phyloP scores from a whole-genome alignment of 2,329 filamentous ascomycete genomes.

The Claviceps maximensis region DNA sequence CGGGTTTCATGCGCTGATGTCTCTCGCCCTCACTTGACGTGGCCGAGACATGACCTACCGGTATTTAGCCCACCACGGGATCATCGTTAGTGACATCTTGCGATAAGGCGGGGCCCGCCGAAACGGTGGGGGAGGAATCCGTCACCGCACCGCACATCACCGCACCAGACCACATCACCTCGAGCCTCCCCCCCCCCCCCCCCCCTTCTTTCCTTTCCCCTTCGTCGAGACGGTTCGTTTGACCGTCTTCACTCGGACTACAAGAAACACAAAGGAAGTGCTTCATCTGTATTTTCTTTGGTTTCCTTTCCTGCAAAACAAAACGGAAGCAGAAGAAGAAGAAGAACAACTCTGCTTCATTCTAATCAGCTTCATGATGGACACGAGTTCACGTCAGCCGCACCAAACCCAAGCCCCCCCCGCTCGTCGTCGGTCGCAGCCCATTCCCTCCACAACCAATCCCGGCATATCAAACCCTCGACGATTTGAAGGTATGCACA shows the following conservation, averaged over 20 bases:
- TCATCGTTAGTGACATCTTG: not conserved
- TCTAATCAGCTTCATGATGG: slow-evolving; percentile 11
- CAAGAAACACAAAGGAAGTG: not conserved
- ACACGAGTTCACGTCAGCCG: slow-evolving; percentile 14
- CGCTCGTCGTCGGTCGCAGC: slow-evolving; percentile 12
- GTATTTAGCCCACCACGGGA: no score
- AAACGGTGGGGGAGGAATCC: not conserved
- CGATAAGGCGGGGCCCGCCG: slow-evolving; percentile 5
- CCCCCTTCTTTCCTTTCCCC: not conserved
- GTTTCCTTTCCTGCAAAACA: not conserved
- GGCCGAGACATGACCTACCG: no score
- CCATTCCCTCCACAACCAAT: slow-evolving; percentile 15
- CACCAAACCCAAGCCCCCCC: slow-evolving; percentile 14
- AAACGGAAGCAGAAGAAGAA: not conserved
- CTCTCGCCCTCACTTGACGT: not conserved
- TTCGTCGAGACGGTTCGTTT: not conserved
- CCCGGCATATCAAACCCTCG: slow-evolving; percentile 20
- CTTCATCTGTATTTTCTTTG: no score
- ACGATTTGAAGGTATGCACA: slow-evolving; percentile 23
- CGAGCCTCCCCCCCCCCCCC: not conserved
- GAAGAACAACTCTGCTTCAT: not conserved
- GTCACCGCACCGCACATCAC: not conserved
- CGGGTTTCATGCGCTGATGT: not conserved
- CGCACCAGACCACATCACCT: not conserved
- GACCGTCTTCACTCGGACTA: not conserved